Percentiles rank a stretch among this genome's conserved stretches.
These are phyloP conservation scores for Arabidopsis arenosa DNA, from an alignment of 345 rosid species.

Conservation along the genomic window DNA sequence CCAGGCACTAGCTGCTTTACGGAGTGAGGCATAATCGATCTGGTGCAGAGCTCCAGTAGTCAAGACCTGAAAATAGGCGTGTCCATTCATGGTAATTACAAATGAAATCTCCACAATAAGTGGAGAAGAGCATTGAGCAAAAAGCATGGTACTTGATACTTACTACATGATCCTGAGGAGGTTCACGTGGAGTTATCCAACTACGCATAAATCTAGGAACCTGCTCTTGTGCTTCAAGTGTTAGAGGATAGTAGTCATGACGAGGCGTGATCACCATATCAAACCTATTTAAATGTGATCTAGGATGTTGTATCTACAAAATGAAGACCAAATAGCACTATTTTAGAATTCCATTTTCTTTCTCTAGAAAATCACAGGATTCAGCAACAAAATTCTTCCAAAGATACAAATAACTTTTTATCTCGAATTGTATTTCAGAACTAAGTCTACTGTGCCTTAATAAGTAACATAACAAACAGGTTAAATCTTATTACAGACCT, in stretches of 20 bases:
- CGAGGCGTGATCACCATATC: slow-evolving; percentile 93
- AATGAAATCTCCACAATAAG: slow-evolving; percentile 23
- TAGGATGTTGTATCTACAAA: slow-evolving; percentile 88
- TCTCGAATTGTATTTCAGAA: neutral
- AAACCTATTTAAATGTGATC: slow-evolving; percentile 83
- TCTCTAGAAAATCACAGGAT: slow-evolving; percentile 2
- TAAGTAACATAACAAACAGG: slow-evolving; percentile 19
- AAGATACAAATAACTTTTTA: neutral
- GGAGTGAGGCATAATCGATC: slow-evolving; percentile 82
- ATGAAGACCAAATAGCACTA: slow-evolving; percentile 11
- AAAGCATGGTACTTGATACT: slow-evolving; percentile 46
- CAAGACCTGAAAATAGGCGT: slow-evolving; percentile 63
- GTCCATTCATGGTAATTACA: slow-evolving; percentile 13
- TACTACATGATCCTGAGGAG: slow-evolving; percentile 82
- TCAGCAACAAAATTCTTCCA: neutral
- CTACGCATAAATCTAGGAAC: slow-evolving; percentile 74
- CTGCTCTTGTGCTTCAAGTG: slow-evolving; percentile 75
- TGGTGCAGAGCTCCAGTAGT: slow-evolving; percentile 91
- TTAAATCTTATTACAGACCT: slow-evolving; percentile 55
- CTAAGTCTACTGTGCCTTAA: slow-evolving; percentile 2
- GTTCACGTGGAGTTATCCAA: slow-evolving; percentile 88
- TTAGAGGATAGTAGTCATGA: slow-evolving; percentile 90
- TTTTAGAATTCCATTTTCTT: neutral
- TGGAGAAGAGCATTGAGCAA: neutral
- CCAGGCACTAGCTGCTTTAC: slow-evolving; percentile 88